Base-by-base conservation (phyloP, 768 basidiomycete genomes). In the Vishniacozyma victoriae region DNA sequence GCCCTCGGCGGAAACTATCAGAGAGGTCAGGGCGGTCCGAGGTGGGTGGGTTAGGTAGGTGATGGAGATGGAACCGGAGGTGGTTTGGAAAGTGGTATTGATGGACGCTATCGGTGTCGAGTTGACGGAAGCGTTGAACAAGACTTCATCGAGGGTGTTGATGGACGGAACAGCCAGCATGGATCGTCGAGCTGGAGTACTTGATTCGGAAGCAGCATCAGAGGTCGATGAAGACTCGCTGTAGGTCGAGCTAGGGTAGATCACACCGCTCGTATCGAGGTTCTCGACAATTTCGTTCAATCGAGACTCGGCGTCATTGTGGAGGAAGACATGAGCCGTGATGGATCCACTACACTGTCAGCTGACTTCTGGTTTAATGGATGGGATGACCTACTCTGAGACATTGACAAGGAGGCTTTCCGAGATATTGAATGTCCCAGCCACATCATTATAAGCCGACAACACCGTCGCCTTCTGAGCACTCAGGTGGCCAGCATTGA, bases 361-460 rank as follows among this genome's bases (percentile, higher is more conserved):
- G 35, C 18, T 9, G 11, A 41, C 40, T 7, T 19, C 7, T 12
- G 19, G 20, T 22, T 20, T 39, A 0, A 6, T 3, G 15, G 53
- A 40, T 50, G 49, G 44, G 52, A 23, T 16, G 14, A 65, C 68
- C 52, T 47, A 70, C 68, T 62, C 59, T 4, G 65, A 62, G 5
- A 54, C 55, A 45, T 67, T 71, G 39, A 69, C 40, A 23, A 41
- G 53, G 39, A 72, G 35, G n/a, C 46, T 46, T 20, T 62, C 46
- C 4, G 62, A 59, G 9, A 69, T 51, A 41, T 72, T 72, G 40
- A 54, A 70, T 16, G 31, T 52, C 1, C 70, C 70, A 29, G 41
- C 49, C 15, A 72, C 54, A 26, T 57, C 45, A 42, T 60, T 62
- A 12, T 52, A 48, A 20, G 39, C 49, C 5, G 67, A 53, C n/a